These are phyloP conservation scores for Leccinum variabile DNA, from an alignment of 1,284 basidiomycete species.

Conservation along the genomic window DNA sequence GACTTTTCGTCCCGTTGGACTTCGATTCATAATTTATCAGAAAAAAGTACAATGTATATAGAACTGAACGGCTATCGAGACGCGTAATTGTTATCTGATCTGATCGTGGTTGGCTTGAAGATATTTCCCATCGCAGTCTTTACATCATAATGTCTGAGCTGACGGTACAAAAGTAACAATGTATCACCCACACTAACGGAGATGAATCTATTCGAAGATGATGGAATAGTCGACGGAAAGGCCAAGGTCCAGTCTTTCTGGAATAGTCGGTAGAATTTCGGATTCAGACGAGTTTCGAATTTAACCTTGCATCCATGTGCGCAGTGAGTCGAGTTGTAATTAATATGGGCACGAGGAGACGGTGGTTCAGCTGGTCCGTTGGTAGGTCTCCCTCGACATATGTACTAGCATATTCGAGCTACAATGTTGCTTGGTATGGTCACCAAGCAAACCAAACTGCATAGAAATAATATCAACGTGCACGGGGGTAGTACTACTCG, in stretches of 20 bases:
- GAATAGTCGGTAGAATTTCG: background rate
- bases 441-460: conserved; percentile 2
- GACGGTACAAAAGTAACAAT: background rate
- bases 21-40: background rate
- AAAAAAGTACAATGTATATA: background rate
- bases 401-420: background rate
- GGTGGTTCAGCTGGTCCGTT: background rate
- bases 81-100: background rate
- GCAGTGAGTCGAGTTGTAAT: background rate
- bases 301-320: background rate
- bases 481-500: conserved; percentile 12
- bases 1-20: background rate
- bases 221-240: too few species aligned
- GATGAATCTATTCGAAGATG: background rate
- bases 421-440: background rate
- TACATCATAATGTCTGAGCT: background rate
- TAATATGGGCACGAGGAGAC: background rate
- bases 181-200: background rate
- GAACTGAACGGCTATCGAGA: background rate
- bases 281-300: background rate
- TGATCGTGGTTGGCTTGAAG: background rate
- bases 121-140: background rate
- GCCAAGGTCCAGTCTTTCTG: too few species aligned
- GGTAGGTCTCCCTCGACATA: background rate
- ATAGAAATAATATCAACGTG: conserved; percentile 18